These are phyloP conservation scores for Fusarium devonianum DNA, from an alignment of 2,329 filamentous ascomycete genomes.

Conservation along the genomic window DNA sequence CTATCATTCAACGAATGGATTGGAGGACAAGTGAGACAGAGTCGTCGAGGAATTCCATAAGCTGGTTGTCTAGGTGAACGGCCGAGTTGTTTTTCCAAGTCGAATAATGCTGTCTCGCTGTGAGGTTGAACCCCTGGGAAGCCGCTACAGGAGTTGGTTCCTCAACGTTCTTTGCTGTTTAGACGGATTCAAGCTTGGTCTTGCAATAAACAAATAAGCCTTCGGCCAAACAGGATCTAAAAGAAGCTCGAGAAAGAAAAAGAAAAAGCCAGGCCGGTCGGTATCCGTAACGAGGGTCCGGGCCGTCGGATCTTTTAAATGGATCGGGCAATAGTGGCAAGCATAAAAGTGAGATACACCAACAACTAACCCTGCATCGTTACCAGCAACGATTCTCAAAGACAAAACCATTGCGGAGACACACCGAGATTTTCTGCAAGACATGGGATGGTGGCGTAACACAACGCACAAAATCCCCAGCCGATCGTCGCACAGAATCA, in stretches of 20 bases:
- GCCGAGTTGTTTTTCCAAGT: neutral
- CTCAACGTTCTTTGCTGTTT: neutral
- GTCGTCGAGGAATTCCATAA: constrained; percentile 40
- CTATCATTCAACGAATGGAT: constrained; percentile 30
- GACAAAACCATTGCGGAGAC: too few species aligned
- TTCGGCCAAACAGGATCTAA: constrained; percentile 3
- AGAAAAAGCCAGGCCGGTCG: constrained; percentile 2
- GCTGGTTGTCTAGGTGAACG: neutral
- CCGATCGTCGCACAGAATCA: constrained; percentile 1
- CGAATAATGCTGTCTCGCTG: neutral
- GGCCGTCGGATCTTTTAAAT: constrained; percentile 26
- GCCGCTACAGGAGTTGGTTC: too few species aligned
- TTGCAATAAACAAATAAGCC: neutral
- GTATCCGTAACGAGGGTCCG: constrained; percentile 1
- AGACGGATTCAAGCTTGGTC: too few species aligned
- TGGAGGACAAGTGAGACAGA: constrained; percentile 41
- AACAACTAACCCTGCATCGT: too few species aligned
- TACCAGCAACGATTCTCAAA: too few species aligned
- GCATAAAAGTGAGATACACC: neutral
- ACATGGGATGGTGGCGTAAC: neutral
- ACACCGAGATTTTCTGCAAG: too few species aligned
- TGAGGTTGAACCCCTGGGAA: neutral
- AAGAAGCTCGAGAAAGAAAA: constrained; percentile 1
- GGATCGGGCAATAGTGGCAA: neutral
- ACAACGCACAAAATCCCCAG: too few species aligned